Conservation (phyloP, 108 stramenopile genomes). For the Mediolabrus comicus region DNA sequence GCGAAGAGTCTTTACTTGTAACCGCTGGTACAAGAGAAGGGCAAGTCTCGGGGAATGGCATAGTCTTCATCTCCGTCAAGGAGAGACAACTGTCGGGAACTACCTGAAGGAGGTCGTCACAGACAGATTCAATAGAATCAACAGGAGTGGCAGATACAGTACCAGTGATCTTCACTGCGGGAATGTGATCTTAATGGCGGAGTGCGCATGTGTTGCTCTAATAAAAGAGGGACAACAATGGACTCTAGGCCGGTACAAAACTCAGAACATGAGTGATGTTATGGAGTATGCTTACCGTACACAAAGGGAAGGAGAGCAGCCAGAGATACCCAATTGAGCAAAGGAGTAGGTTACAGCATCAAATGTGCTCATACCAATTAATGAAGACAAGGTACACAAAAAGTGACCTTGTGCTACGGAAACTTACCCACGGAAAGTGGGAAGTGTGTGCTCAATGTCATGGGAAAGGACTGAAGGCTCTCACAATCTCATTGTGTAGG, state of each 20-base stretch:
- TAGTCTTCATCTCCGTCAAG: slow-evolving; percentile 48
- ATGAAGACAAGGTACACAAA: slow-evolving; percentile 3
- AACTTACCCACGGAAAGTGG: background rate
- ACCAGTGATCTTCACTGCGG: slow-evolving; percentile 90
- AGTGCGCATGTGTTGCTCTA: slow-evolving; percentile 12
- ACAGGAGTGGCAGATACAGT: slow-evolving; percentile 46
- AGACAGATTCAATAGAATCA: slow-evolving; percentile 33
- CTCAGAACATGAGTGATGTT: background rate
- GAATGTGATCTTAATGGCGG: slow-evolving; percentile 83
- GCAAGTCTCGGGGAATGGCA: slow-evolving; percentile 25
- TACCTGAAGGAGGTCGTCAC: slow-evolving; percentile 32
- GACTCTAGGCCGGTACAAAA: slow-evolving; percentile 1
- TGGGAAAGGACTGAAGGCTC: background rate
- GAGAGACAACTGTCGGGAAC: slow-evolving; percentile 37
- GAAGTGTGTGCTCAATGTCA: background rate
- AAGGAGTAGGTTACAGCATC: slow-evolving; percentile 12
- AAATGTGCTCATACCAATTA: slow-evolving; percentile 9
- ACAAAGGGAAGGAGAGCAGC: background rate
- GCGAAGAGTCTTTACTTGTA: background rate
- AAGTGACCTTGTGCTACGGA: slow-evolving; percentile 24
- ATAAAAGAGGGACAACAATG: background rate
- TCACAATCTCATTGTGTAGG: slow-evolving; percentile 33
- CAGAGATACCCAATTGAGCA: background rate
- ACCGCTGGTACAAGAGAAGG: background rate
- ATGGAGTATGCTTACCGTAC: background rate